Conservation (phyloP, 306 rosid genomes). For the Datisca glomerata region DNA sequence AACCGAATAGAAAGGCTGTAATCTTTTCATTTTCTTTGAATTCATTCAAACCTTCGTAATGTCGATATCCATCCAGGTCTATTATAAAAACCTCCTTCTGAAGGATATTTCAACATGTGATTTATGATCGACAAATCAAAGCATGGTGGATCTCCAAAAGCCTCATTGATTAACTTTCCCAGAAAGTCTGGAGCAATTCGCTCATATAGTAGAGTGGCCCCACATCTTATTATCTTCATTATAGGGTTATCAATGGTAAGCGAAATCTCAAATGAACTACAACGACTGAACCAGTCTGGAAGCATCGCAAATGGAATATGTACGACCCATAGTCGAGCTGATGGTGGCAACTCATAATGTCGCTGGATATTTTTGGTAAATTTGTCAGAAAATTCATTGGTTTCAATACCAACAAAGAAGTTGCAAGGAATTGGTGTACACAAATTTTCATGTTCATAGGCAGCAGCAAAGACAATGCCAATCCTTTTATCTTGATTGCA, state of each 20-base stretch:
- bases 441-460: not conserved
- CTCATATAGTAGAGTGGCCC: not conserved
- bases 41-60: not conserved
- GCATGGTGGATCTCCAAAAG: not conserved
- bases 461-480: not conserved
- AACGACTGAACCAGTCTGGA: not conserved
- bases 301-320: not conserved
- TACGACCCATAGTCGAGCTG: not conserved
- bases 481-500: constrained; percentile 4
- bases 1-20: too few relatives aligned
- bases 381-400: not conserved
- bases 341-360: not conserved
- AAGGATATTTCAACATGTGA: constrained; percentile 3
- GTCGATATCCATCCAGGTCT: not conserved
- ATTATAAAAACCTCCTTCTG: not conserved
- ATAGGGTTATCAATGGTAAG: not conserved
- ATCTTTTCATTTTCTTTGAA: too few relatives aligned
- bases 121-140: not conserved
- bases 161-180: constrained; percentile 2
- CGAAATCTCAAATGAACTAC: not conserved
- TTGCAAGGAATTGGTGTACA: not conserved
- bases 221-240: constrained; percentile 1
- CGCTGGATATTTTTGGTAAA: not conserved
- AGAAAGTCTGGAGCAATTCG: not conserved
- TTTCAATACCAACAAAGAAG: not conserved